Evolutionary conservation across 2,329 filamentous ascomycete species (phyloP).

Genomic region (Fusarium irregulare): DNA sequence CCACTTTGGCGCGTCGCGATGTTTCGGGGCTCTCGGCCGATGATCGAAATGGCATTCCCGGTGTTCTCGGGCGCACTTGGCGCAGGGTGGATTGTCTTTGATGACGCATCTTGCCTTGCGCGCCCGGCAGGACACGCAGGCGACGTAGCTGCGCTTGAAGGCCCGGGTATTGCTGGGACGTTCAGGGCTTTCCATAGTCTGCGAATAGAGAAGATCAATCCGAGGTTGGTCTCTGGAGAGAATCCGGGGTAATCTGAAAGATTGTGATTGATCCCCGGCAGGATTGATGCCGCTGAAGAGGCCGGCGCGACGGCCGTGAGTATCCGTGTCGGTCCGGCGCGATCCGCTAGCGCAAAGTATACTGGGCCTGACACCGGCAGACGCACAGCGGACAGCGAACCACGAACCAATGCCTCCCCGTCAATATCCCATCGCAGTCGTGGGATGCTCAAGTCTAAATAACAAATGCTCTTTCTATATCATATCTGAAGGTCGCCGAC

Average conservation of each 20-base stretch:
- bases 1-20: slow-evolving; percentile 26
- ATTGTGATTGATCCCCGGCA: neutral
- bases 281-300: neutral
- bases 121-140: slow-evolving; percentile 29
- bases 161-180: slow-evolving; percentile 4
- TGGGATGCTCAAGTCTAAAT: slow-evolving; percentile 1
- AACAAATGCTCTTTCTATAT: neutral
- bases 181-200: slow-evolving; percentile 21
- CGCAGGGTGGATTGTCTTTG: slow-evolving; percentile 33
- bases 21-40: slow-evolving; percentile 19
- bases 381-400: neutral
- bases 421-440: neutral
- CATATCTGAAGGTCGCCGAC: neutral
- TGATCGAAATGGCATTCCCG: slow-evolving; percentile 32
- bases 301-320: neutral
- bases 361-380: neutral
- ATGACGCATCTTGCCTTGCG: slow-evolving; percentile 32
- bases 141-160: slow-evolving; percentile 37
- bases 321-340: slow-evolving; percentile 23
- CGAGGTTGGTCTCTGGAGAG: neutral
- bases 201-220: neutral
- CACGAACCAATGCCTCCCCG: neutral
- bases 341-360: slow-evolving; percentile 4
- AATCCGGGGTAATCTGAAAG: neutral
- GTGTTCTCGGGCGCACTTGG: slow-evolving; percentile 31